Base-by-base conservation (phyloP, 495 filamentous ascomycete species). In the Penicillium alfredii region DNA sequence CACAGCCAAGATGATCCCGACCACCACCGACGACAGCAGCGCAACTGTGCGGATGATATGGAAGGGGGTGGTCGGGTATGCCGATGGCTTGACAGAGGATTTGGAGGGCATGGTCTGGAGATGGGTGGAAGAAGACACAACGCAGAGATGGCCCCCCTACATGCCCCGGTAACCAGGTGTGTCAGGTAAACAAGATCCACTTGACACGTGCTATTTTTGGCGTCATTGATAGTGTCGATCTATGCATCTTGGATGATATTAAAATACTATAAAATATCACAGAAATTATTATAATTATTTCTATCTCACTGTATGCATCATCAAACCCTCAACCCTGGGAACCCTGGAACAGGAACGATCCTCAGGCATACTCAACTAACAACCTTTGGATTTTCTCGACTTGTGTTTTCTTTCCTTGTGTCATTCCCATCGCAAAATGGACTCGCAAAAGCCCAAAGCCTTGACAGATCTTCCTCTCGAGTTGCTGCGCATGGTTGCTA, bases 11-110 rank as follows among this genome's bases (percentile, higher is more conserved):
- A 83, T 73, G 35, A 62, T 66, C 18, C 58, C 70, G 42, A 81
- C 75, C 18, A 82, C 62, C 35, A 78, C 21, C 4, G 76, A 58
- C 10, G 77, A 74, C 15, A 80, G 35, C 8, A 80, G 58, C 39
- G 70, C 67, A 11, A 64, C 35, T 25, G 53, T 42, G 18, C 78
- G 68, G 23, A 82, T 62, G 27, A 61, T 35, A 48, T 85, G 76
- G 53, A 82, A 85, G 1, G 71, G 63, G n/a, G n/a, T n/a, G n/a
- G 63, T 39, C 20, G 73, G 75, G 50, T 83, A 84, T 16, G 61
- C 61, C 4, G 76, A 77, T 8, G 77, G 79, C 36, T 68, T 64
- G 11, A 62, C 60, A 6, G 60, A 53, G 8, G 47, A 49, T 49
- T 40, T 55, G 32, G 60, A 52, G 13, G 53, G 50, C 59, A 64